These are phyloP conservation scores for Botrytis galanthina DNA, from an alignment of 2,329 filamentous ascomycete species.

Conservation along the genomic window DNA sequence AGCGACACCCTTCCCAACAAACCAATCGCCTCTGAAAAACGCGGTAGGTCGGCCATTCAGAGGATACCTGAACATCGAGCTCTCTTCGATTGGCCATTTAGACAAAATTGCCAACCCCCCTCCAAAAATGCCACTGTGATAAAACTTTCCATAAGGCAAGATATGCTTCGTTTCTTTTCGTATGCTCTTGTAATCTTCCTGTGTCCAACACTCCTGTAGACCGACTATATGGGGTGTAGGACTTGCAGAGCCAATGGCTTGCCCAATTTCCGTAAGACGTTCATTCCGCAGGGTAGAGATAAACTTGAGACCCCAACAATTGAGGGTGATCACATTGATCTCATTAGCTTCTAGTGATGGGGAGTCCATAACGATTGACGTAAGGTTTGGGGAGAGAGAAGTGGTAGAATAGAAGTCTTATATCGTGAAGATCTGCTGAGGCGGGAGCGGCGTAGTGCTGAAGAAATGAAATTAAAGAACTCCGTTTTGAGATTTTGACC, in stretches of 20 bases:
- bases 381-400: not conserved
- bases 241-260: slow-evolving; percentile 65
- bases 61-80: slow-evolving; percentile 81
- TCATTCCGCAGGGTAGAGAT: slow-evolving; percentile 74
- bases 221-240: slow-evolving; percentile 81
- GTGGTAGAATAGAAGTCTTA: not conserved
- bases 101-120: slow-evolving; percentile 86
- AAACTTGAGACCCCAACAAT: slow-evolving; percentile 95
- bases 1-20: slow-evolving; percentile 90
- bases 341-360: slow-evolving; percentile 38
- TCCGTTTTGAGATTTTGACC: not conserved
- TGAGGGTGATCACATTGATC: slow-evolving; percentile 81
- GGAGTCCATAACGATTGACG: not conserved
- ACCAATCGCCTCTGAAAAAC: slow-evolving; percentile 95
- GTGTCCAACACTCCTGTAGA: slow-evolving; percentile 94
- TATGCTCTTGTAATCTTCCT: slow-evolving; percentile 77
- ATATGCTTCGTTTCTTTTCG: slow-evolving; percentile 69
- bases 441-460: not conserved
- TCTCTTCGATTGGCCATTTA: slow-evolving; percentile 88
- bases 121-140: slow-evolving; percentile 84
- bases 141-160: slow-evolving; percentile 91
- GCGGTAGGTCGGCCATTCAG: slow-evolving; percentile 91
- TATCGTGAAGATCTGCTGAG: not conserved
- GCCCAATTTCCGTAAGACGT: slow-evolving; percentile 80
- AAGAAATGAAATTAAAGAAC: not conserved